phyloP scores from a whole-genome alignment of 257 asterid species.

The Gentiana macrophylla region DNA sequence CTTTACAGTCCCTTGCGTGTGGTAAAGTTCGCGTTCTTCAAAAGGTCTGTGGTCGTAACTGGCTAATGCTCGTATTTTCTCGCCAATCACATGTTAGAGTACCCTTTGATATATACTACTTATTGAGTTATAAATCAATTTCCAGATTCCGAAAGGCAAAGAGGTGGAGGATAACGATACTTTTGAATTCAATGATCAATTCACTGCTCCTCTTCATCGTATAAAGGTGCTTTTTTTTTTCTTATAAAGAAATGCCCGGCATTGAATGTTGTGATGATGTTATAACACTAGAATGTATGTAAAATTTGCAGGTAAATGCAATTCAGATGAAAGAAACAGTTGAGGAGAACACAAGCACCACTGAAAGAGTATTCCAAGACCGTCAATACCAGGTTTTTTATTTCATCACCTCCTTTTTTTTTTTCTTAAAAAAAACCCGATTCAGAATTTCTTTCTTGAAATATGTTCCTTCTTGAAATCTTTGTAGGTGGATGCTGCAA shows the following conservation, averaged over 20 bases:
- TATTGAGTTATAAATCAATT: conserved; percentile 1
- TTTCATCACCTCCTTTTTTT: background rate
- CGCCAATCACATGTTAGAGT: background rate
- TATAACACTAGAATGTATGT: background rate
- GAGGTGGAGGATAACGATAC: conserved; percentile 54
- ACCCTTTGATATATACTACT: background rate
- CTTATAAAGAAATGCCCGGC: background rate
- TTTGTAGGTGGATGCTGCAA: conserved; percentile 91
- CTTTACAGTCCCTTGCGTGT: conserved; percentile 96
- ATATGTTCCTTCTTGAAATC: background rate
- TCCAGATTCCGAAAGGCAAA: conserved; percentile 37
- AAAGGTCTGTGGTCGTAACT: conserved; percentile 42
- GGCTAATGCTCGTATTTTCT: background rate
- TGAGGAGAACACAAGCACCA: conserved; percentile 90
- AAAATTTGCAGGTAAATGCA: conserved; percentile 67
- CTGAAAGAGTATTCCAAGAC: conserved; percentile 92
- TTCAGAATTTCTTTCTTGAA: background rate
- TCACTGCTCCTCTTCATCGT: conserved; percentile 70
- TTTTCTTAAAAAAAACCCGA: background rate
- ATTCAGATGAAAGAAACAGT: conserved; percentile 97
- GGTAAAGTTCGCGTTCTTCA: conserved; percentile 90
- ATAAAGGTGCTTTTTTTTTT: conserved; percentile 42
- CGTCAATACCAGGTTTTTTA: conserved; percentile 81
- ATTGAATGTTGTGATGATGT: no score
- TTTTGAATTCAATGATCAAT: conserved; percentile 70